These are phyloP conservation scores for Chimonanthus praecox DNA, from an alignment of 164 flowering plant species.

Conservation along the genomic window DNA sequence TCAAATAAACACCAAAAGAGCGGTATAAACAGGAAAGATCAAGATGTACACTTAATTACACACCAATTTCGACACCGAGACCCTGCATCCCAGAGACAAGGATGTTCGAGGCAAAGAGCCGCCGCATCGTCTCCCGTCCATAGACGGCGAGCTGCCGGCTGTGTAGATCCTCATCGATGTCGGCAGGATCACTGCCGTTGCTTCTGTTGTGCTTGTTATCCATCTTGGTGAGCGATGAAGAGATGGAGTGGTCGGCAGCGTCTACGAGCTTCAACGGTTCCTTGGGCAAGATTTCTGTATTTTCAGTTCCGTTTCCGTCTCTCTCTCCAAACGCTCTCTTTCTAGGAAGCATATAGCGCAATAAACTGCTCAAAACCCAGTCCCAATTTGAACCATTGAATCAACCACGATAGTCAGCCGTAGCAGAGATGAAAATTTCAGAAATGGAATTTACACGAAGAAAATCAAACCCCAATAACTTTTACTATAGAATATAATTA, in stretches of 20 bases:
- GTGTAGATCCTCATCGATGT: conserved; percentile 94
- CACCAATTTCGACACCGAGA: conserved; percentile 89
- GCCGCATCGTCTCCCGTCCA: conserved; percentile 88
- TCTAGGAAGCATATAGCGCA: conserved; percentile 51
- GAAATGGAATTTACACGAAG: too few relatives aligned
- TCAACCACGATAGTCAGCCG: neutral
- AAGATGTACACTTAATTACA: neutral
- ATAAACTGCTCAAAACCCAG: conserved; percentile 13
- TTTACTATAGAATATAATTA: too few relatives aligned
- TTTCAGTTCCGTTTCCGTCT: conserved; percentile 1
- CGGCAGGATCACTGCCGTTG: conserved; percentile 32
- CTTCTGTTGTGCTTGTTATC: conserved; percentile 2
- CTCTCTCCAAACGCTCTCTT: conserved; percentile 36
- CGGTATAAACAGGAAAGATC: neutral
- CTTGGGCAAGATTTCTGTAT: conserved; percentile 21
- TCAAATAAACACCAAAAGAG: neutral
- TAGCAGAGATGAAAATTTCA: neutral
- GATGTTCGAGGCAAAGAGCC: conserved; percentile 70
- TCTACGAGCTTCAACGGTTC: conserved; percentile 15
- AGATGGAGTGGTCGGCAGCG: conserved; percentile 11
- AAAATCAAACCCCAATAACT: too few relatives aligned
- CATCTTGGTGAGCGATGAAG: conserved; percentile 12
- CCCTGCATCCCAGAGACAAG: conserved; percentile 90
- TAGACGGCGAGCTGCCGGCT: conserved; percentile 91
- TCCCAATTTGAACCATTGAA: neutral